phyloP scores from a whole-genome alignment of 441 rosid genomes.

The Bocquillonia castaneifolia region DNA sequence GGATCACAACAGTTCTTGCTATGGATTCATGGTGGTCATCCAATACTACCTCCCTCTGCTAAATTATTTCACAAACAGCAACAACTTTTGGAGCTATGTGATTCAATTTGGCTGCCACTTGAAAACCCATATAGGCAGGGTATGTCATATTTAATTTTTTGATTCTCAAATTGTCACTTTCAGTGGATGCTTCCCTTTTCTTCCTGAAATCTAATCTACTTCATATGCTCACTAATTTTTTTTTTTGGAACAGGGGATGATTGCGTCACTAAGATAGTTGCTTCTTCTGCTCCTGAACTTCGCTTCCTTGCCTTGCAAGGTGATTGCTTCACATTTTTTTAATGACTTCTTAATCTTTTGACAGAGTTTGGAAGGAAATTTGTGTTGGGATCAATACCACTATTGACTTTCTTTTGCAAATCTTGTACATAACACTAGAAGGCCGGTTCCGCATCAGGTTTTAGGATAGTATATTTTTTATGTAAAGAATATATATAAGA shows the following conservation, averaged over 20 bases:
- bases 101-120: slow-evolving; percentile 57
- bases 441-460: background rate
- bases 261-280: slow-evolving; percentile 38
- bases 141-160: slow-evolving; percentile 29
- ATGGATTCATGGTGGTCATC: slow-evolving; percentile 96
- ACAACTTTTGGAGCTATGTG: slow-evolving; percentile 52
- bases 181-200: background rate
- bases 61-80: slow-evolving; percentile 51
- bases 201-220: slow-evolving; percentile 12
- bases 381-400: background rate
- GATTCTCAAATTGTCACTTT: slow-evolving; percentile 7
- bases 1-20: slow-evolving; percentile 64
- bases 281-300: slow-evolving; percentile 54
- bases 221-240: slow-evolving; percentile 14
- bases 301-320: slow-evolving; percentile 84
- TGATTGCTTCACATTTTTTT: slow-evolving; percentile 22
- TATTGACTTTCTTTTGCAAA: background rate
- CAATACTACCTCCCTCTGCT: slow-evolving; percentile 58
- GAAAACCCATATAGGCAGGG: slow-evolving; percentile 42
- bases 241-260: slow-evolving; percentile 38
- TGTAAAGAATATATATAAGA: background rate
- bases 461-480: background rate
- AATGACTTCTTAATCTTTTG: background rate
- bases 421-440: background rate
- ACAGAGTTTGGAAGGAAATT: background rate